Conservation (phyloP, 495 filamentous ascomycete species). For the Pseudotulostoma volvatum region DNA sequence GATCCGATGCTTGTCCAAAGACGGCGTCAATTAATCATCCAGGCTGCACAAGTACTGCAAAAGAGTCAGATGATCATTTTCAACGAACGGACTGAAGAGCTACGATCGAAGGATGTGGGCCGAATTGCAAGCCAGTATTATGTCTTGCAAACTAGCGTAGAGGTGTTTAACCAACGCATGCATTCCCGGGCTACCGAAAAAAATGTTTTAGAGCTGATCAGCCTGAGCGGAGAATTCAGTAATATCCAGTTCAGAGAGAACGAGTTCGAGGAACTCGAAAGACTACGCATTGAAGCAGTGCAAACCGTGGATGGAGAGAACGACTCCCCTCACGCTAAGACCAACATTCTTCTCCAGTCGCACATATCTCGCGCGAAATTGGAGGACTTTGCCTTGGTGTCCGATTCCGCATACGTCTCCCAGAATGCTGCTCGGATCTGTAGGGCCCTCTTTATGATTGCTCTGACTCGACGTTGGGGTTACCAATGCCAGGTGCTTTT, state of each 20-base stretch:
- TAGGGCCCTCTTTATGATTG: constrained; percentile 91
- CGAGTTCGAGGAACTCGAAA: constrained; percentile 62
- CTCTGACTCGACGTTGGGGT: constrained; percentile 85
- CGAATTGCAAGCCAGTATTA: constrained; percentile 97
- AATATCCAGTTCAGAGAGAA: constrained; percentile 85
- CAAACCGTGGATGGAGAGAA: constrained; percentile 57
- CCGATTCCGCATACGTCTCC: constrained; percentile 84
- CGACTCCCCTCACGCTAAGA: constrained; percentile 73
- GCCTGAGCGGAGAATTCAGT: constrained; percentile 91
- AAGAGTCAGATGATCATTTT: constrained; percentile 98
- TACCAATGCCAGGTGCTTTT: constrained; percentile 81
- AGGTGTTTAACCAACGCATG: constrained; percentile 94
- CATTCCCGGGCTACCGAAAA: constrained; percentile 61
- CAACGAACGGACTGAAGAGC: constrained; percentile 80
- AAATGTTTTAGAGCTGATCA: constrained; percentile 86
- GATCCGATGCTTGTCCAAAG: constrained; percentile 74
- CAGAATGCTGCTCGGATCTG: constrained; percentile 93
- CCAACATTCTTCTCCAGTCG: constrained; percentile 85
- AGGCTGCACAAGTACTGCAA: constrained; percentile 71
- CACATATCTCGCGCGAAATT: constrained; percentile 81
- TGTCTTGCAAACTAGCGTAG: constrained; percentile 77
- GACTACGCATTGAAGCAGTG: constrained; percentile 44
- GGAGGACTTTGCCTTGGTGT: constrained; percentile 83
- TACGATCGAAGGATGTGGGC: constrained; percentile 83
- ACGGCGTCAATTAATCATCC: constrained; percentile 65